Evolutionary conservation across 352 stramenopile species (phyloP).

Genomic region (Pythium scleroteichum): DNA sequence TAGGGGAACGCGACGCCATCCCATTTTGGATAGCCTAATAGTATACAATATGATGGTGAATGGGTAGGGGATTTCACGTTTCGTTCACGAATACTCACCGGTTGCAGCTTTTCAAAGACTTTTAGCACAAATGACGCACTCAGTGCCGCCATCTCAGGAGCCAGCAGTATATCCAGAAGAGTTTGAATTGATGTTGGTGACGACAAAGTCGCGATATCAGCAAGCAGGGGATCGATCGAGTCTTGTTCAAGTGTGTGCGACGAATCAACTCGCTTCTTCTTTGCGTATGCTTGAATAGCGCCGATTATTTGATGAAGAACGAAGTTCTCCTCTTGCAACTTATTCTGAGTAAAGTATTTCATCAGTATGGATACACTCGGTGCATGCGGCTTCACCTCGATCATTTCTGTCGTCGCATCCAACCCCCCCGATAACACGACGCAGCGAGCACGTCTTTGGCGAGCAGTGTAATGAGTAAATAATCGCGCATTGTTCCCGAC

Average conservation of each 20-base stretch:
- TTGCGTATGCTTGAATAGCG: slow-evolving; percentile 67
- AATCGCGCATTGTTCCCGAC: slow-evolving; percentile 67
- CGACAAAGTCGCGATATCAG: slow-evolving; percentile 63
- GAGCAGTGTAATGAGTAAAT: slow-evolving; percentile 55
- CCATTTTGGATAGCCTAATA: slow-evolving; percentile 49
- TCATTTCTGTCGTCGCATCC: slow-evolving; percentile 46
- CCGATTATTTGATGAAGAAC: slow-evolving; percentile 79
- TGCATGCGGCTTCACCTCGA: slow-evolving; percentile 56
- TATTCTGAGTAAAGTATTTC: slow-evolving; percentile 87
- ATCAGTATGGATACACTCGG: slow-evolving; percentile 66
- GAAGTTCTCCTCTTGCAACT: slow-evolving; percentile 87
- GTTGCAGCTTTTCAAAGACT: slow-evolving; percentile 59
- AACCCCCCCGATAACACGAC: slow-evolving; percentile 43
- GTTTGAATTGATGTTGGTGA: slow-evolving; percentile 68
- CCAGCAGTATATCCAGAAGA: slow-evolving; percentile 72
- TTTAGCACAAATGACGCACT: slow-evolving; percentile 62
- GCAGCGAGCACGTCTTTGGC: slow-evolving; percentile 44
- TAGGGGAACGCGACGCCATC: slow-evolving; percentile 60
- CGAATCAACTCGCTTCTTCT: slow-evolving; percentile 50
- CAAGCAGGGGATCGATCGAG: slow-evolving; percentile 49
- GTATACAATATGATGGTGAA: slow-evolving; percentile 25
- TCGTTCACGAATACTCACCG: slow-evolving; percentile 20
- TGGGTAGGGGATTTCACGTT: too few species aligned
- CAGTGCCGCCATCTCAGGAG: slow-evolving; percentile 57
- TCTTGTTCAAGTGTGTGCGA: slow-evolving; percentile 53